Evolutionary conservation across 1,284 basidiomycete species (phyloP).

Genomic region (Ganoderma sinense): DNA sequence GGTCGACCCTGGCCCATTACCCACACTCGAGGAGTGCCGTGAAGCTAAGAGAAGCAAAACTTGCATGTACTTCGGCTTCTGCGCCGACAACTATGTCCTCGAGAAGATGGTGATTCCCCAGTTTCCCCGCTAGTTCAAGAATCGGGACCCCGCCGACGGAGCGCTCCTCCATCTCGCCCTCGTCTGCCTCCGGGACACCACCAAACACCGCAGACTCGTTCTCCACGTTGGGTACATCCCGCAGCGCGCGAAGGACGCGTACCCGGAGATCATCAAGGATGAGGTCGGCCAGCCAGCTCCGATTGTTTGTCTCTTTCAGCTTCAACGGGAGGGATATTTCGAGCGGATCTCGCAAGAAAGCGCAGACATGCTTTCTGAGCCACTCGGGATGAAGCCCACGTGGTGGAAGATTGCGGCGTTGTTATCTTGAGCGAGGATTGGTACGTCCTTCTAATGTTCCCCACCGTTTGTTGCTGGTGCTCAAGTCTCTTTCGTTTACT

Average conservation of each 20-base stretch:
- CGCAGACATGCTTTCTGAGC: not conserved
- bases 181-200: not conserved
- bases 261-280: not conserved
- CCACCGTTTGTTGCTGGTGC: not conserved
- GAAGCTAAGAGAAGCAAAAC: not conserved
- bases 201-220: not conserved
- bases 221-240: not conserved
- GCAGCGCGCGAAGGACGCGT: not conserved
- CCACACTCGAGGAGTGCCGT: not conserved
- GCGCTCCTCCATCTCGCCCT: not conserved
- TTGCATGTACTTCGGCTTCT: conserved; percentile 2
- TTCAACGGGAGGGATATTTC: too few relatives aligned
- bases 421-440: not conserved
- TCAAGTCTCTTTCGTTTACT: not conserved
- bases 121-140: not conserved
- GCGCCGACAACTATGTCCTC: not conserved
- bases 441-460: not conserved
- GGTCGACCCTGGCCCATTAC: not conserved
- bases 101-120: not conserved
- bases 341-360: not conserved
- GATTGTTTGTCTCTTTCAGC: not conserved
- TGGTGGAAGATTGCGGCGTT: not conserved
- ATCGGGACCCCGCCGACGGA: not conserved
- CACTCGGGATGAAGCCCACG: not conserved
- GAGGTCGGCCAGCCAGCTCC: not conserved